Base-by-base conservation (phyloP, 768 basidiomycete species). In the Lactifluus rugatus region DNA sequence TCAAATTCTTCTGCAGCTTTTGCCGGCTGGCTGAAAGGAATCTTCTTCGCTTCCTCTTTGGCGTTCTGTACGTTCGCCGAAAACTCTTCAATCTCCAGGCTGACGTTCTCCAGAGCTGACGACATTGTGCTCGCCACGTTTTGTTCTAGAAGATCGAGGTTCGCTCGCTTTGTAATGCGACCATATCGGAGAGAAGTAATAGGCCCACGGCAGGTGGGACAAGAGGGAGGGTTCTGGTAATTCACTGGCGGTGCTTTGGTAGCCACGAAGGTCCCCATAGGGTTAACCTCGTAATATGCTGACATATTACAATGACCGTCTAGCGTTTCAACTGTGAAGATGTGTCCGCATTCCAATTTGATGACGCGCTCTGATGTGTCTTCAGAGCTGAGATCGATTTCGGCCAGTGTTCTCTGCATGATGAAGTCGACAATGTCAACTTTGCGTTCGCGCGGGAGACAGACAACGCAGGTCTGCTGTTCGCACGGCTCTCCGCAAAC, bases 401-500 rank as follows among this genome's bases (percentile, higher is more conserved):
- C 67, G 11, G 52, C 64, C 28, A 75, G 48, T 5, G 65, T 66
- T 16, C 65, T 59, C 41, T 69, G 66, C 67, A 70, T 62, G 62
- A 75, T 70, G 55, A 72, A 64, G 60, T 76, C 75, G 14, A 73
- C 73, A 19, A 74, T 65, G 54, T 66, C 68, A 4, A 56, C 50
- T 11, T 66, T 66, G 2, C 59, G 48, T 8, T 68, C 66, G 1
- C 52, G 47, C 7, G 60, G 39, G 4, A 71, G 62, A 56, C 75
- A 75, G 13, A 28, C 19, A 9, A 69, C 60, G 52, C 75, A 76
- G 5, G 60, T 49, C 56, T 75, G 74, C 1, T 31, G 0, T 0
- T 31, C 60, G 60, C 75, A 76, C 0, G 68, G 66, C 55, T 76
- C 75, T 7, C 73, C 72, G 48, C 72, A 74, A 5, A 76, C 72